Evolutionary conservation across 495 filamentous ascomycete species (phyloP).

Genomic region (Trichoderma parareesei): DNA sequence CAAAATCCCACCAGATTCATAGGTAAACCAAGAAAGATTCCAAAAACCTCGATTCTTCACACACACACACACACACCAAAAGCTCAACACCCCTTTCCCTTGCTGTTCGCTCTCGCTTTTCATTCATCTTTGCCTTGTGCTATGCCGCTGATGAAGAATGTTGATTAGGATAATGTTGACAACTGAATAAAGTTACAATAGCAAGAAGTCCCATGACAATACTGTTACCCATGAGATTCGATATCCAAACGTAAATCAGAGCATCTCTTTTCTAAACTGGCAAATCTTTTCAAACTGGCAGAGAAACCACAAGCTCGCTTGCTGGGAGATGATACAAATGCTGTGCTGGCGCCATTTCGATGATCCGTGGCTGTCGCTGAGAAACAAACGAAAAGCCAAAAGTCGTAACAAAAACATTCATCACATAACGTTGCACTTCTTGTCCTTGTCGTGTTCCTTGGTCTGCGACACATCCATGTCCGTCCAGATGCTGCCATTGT

Average conservation of each 20-base stretch:
- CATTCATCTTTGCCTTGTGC: background rate
- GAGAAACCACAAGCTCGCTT: background rate
- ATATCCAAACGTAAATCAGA: background rate
- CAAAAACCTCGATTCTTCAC: background rate
- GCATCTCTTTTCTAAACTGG: background rate
- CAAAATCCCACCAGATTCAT: too few relatives aligned
- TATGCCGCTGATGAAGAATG: background rate
- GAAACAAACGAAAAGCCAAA: background rate
- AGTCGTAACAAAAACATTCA: background rate
- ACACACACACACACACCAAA: too few relatives aligned
- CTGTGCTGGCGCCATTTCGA: background rate
- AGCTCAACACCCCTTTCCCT: background rate
- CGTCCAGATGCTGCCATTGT: constrained; percentile 37
- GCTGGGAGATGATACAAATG: background rate
- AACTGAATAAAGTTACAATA: background rate
- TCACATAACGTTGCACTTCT: constrained; percentile 51
- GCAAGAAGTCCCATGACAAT: background rate
- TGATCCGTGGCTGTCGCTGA: too few relatives aligned
- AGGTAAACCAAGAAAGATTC: too few relatives aligned
- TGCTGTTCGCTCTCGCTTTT: background rate
- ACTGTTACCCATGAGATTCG: background rate
- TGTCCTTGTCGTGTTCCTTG: constrained; percentile 23
- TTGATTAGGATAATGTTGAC: background rate
- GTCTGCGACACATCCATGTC: constrained; percentile 31
- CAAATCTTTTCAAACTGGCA: background rate